Percentiles rank a stretch among this genome's conserved stretches.
phyloP scores from a whole-genome alignment of 2,329 filamentous ascomycete genomes.

The Phyllosticta capitalensis region DNA sequence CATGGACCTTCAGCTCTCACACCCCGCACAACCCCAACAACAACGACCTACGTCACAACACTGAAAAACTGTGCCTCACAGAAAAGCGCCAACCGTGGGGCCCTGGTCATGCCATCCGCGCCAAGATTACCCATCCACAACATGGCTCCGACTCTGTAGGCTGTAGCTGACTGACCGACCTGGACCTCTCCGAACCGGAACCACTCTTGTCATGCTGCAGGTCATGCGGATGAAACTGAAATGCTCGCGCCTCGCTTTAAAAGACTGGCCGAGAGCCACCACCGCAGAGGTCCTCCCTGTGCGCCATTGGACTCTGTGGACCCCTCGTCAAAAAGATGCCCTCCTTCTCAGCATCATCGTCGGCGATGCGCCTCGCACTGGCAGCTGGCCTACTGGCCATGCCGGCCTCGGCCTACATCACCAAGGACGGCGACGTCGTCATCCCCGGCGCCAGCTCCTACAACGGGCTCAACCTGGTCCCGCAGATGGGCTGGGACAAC shows the following conservation, averaged over 20 bases:
- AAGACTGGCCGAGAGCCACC: not conserved
- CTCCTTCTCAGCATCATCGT: not conserved
- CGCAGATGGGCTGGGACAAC: slow-evolving; percentile 32
- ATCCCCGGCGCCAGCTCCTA: slow-evolving; percentile 20
- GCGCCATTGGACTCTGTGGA: not conserved
- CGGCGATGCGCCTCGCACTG: not conserved
- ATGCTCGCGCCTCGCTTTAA: not conserved
- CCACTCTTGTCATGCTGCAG: not conserved
- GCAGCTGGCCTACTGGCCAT: slow-evolving; percentile 1
- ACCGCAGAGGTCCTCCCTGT: no score
- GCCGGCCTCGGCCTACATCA: not conserved
- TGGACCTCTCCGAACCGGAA: not conserved
- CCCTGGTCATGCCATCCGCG: not conserved
- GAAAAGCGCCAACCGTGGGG: not conserved
- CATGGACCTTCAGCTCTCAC: not conserved
- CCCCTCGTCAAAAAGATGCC: not conserved
- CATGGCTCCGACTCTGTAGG: not conserved
- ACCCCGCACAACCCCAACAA: no score
- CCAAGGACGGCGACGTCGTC: slow-evolving; percentile 10
- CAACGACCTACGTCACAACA: no score
- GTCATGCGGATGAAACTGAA: not conserved
- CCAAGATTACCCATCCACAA: not conserved
- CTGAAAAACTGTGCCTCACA: not conserved
- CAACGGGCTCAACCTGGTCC: slow-evolving; percentile 28
- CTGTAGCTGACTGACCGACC: not conserved